A percentile compares a stretch with the other conserved stretches of the same genome.
Conservation (phyloP, 495 filamentous ascomycete genomes). For the Melanomma pulvis-pyrius region DNA sequence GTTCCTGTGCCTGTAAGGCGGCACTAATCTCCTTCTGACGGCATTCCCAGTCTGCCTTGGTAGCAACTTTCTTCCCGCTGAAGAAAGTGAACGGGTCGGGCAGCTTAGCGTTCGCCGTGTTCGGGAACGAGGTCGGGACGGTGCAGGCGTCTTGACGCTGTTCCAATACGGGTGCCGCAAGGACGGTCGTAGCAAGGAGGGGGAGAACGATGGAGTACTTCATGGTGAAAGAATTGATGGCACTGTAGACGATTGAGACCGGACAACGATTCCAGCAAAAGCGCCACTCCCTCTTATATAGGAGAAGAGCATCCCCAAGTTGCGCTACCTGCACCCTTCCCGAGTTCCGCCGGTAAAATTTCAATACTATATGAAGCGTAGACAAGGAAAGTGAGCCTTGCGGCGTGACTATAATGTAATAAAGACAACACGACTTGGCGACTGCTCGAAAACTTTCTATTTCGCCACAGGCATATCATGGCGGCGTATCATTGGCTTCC, state of each 20-base stretch:
- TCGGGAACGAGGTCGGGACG: slow-evolving; percentile 27
- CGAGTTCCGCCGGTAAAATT: slow-evolving; percentile 31
- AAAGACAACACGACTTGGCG: slow-evolving; percentile 32
- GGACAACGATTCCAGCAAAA: not conserved
- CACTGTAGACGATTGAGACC: not conserved
- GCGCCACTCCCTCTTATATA: slow-evolving; percentile 20
- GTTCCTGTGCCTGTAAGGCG: slow-evolving; percentile 57
- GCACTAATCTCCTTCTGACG: slow-evolving; percentile 55
- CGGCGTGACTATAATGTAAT: slow-evolving; percentile 33
- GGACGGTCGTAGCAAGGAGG: slow-evolving; percentile 32
- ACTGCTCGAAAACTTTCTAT: not conserved
- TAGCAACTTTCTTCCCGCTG: slow-evolving; percentile 50
- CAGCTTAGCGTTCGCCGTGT: slow-evolving; percentile 38
- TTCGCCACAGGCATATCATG: slow-evolving; percentile 10
- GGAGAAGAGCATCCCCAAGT: not conserved
- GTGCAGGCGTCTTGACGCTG: slow-evolving; percentile 30
- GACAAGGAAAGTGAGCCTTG: slow-evolving; percentile 19
- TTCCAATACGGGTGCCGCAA: slow-evolving; percentile 30
- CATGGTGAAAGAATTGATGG: slow-evolving; percentile 18
- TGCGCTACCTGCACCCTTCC: slow-evolving; percentile 2
- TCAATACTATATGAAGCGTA: slow-evolving; percentile 20
- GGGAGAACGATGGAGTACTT: slow-evolving; percentile 37
- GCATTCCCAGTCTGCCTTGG: slow-evolving; percentile 55
- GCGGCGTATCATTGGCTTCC: not conserved
- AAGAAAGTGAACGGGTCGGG: slow-evolving; percentile 57